These are phyloP conservation scores for Huntiella abstrusa DNA, from an alignment of 2,329 filamentous ascomycete species.

Conservation along the genomic window DNA sequence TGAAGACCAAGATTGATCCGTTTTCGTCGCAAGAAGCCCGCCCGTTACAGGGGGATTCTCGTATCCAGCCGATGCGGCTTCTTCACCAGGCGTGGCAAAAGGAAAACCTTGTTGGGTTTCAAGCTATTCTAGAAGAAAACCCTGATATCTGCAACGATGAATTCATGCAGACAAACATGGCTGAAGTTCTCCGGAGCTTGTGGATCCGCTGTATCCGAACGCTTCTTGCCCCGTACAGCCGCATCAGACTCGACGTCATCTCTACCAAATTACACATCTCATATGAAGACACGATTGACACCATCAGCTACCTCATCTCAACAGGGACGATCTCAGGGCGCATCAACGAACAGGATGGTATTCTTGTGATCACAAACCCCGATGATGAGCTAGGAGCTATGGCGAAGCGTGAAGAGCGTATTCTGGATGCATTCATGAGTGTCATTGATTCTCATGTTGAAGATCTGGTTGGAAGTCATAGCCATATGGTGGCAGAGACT, in stretches of 20 bases:
- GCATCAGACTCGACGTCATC: slow-evolving; percentile 77
- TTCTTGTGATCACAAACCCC: slow-evolving; percentile 58
- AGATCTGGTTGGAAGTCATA: neutral
- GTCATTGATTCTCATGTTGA: slow-evolving; percentile 29
- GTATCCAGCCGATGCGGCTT: slow-evolving; percentile 93
- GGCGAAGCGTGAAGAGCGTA: slow-evolving; percentile 33
- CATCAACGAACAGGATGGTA: slow-evolving; percentile 76
- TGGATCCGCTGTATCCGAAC: slow-evolving; percentile 88
- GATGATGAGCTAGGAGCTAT: slow-evolving; percentile 31
- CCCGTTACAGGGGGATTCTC: slow-evolving; percentile 87
- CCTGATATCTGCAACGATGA: slow-evolving; percentile 76
- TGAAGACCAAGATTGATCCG: slow-evolving; percentile 96
- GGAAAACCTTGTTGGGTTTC: slow-evolving; percentile 84
- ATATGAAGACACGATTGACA: slow-evolving; percentile 76
- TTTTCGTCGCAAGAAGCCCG: slow-evolving; percentile 98
- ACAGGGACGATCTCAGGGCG: slow-evolving; percentile 72
- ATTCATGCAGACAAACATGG: slow-evolving; percentile 97
- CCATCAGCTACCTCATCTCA: slow-evolving; percentile 83
- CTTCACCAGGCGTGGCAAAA: slow-evolving; percentile 91
- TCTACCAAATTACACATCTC: slow-evolving; percentile 75
- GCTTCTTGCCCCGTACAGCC: slow-evolving; percentile 83
- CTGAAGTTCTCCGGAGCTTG: slow-evolving; percentile 96
- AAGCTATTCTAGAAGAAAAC: slow-evolving; percentile 70
- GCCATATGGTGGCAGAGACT: slow-evolving; percentile 42
- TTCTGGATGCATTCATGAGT: slow-evolving; percentile 49